phyloP scores from a whole-genome alignment of 78 protist species.

The Dictyostelium brefeldianum region DNA sequence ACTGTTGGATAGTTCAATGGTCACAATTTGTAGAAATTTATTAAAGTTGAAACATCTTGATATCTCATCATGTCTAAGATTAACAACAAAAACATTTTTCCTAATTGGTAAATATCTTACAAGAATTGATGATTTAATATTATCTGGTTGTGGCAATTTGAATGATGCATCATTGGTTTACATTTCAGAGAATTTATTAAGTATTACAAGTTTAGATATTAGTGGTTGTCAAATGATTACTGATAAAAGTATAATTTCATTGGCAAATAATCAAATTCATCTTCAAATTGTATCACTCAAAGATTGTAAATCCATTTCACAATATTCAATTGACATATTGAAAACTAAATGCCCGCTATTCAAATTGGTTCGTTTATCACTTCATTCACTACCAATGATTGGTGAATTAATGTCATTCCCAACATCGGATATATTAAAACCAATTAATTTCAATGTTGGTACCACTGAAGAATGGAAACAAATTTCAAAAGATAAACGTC shows the following conservation, averaged over 20 bases:
- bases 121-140: not conserved
- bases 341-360: conserved; percentile 46
- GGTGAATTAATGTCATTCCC: conserved; percentile 37
- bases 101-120: conserved; percentile 45
- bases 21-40: conserved; percentile 40
- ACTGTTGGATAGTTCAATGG: conserved; percentile 56
- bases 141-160: conserved; percentile 48
- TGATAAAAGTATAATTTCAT: conserved; percentile 23
- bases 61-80: conserved; percentile 42
- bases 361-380: conserved; percentile 44
- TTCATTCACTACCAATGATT: conserved; percentile 56
- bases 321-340: conserved; percentile 13
- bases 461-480: conserved; percentile 14
- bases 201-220: conserved; percentile 6
- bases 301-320: conserved; percentile 63
- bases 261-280: conserved; percentile 44
- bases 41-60: conserved; percentile 13
- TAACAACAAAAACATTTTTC: conserved; percentile 62
- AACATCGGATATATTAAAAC: conserved; percentile 29
- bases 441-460: conserved; percentile 8
- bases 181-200: conserved; percentile 35
- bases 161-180: conserved; percentile 31
- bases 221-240: conserved; percentile 31
- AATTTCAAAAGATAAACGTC: not conserved
- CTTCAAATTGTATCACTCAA: conserved; percentile 24